Conservation (phyloP, 345 rosid genomes). For the Citrus mangshanensis region DNA sequence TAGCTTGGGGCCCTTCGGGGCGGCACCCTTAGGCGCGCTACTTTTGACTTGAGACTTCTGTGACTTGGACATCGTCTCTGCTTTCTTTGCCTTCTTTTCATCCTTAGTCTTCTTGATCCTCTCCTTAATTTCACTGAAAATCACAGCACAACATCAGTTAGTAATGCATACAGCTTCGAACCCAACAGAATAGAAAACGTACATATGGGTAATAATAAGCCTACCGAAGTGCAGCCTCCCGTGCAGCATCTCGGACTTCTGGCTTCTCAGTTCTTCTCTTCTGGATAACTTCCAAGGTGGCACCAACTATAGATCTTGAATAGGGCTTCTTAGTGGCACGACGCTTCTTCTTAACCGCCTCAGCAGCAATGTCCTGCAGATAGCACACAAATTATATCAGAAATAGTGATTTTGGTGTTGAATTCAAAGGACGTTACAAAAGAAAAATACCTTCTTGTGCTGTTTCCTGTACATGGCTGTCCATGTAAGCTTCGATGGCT, state of each 20-base stretch:
- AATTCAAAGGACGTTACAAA: too few relatives aligned
- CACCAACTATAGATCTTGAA: conserved; percentile 73
- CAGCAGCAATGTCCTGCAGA: conserved; percentile 53
- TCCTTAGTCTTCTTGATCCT: conserved; percentile 83
- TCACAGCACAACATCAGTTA: background rate
- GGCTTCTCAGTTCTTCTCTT: conserved; percentile 65
- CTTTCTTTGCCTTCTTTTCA: conserved; percentile 86
- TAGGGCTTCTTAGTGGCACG: conserved; percentile 61
- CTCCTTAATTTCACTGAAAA: conserved; percentile 69
- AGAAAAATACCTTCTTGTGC: conserved; percentile 53
- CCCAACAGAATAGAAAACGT: too few relatives aligned
- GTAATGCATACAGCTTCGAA: background rate
- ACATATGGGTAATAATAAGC: background rate
- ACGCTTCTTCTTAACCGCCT: conserved; percentile 59
- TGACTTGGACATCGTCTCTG: conserved; percentile 48
- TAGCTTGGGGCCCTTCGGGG: conserved; percentile 54
- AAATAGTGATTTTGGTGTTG: too few relatives aligned
- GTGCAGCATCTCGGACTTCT: conserved; percentile 70
- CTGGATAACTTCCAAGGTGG: conserved; percentile 72
- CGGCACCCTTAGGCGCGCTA: conserved; percentile 38
- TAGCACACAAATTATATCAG: background rate
- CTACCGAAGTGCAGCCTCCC: conserved; percentile 61
- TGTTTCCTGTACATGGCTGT: conserved; percentile 75
- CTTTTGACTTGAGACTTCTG: conserved; percentile 46
- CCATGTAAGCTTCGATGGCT: conserved; percentile 93